Evolutionary conservation across 2,329 filamentous ascomycete species (phyloP), one percentile per base, ranked within the genome.

Genomic region (Microcyclospora tardicrescens): DNA sequence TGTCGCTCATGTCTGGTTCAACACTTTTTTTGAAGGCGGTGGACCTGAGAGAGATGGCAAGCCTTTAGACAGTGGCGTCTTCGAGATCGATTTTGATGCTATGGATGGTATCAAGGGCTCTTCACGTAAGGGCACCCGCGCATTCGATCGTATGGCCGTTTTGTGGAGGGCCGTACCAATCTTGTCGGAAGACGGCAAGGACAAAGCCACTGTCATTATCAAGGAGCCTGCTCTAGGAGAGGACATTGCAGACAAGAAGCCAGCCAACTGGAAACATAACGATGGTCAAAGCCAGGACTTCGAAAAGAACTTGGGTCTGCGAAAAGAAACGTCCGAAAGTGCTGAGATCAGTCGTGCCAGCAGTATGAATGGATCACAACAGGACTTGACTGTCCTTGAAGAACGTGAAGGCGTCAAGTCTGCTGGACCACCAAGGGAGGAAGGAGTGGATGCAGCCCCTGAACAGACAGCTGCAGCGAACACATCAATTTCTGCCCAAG

Each of bases 31-130:
- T 52, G 91, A 96, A 62, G 86, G 87, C 33, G 66, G 74, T 14
- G 81, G 82, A 0, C 78, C 81, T 0, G 81, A 86, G 53, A 69
- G 77, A 32, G 60, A 65, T 19, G 84, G 82, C 16, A 63, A 68
- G 12, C 69, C 84, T 0, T 71, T 81, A 35, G 71, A 79, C 33
- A 82, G 72, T 9, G 89, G 79, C 9, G 68, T 81, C 6, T 84
- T 82, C 55, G 74, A 79, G 44, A 76, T 77, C 16, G 71, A 75
- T n/a, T 84, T 79, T 77, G 77, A 82, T 13, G 71, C 70, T 14
- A 83, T 98, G 76, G 91, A 98, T 50, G 91, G 91, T 2, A 87
- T 98, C 60, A 95, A 95, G 59, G 91, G 91, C 1, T 87, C 81
- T 4, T 77, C 71, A 15, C 73, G 79, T 27, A 93, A 93, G 58